Base-by-base conservation (phyloP, 768 basidiomycete genomes). In the Lactarius sanguifluus region DNA sequence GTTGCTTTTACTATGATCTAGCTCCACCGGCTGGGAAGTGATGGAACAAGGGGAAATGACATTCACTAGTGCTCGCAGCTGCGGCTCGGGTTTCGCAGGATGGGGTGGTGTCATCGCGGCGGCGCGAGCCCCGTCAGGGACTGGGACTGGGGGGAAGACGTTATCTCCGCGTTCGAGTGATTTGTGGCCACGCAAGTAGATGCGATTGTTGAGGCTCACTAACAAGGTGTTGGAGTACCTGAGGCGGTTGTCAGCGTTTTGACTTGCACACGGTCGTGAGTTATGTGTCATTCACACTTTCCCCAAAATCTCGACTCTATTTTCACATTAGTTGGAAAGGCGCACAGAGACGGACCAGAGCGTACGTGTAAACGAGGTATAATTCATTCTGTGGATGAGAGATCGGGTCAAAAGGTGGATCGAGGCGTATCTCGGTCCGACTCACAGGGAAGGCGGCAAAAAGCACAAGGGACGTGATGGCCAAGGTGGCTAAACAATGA, bases 171-270 rank as follows among this genome's bases (percentile, higher is more conserved):
- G 0, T 47, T 12, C 45, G 45, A 9, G n/a, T 20, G n/a, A 23
- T 47, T n/a, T n/a, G n/a, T 47, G 45, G n/a, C n/a, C 45, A 23
- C 45, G 45, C 7, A 47, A 23, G 45, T 47, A 47, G 45, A 47
- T 47, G n/a, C 47, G 47, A 47, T 47, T 47, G 47, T 47, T 47
- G n/a, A 47, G 47, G 47, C n/a, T 47, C 23, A 47, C n/a, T 47
- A 47, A 47, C 4, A 47, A 23, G 47, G 47, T 47, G 47, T 47
- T 47, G 47, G 47, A 47, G n/a, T 47, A 47, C 4, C 47, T 47
- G 47, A 23, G 4, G 1, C 47, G 1, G 4, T 23, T 47, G 3
- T 47, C 47, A 47, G n/a, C 4, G n/a, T 10, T 47, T 47, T 47
- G 45, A n/a, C 12, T 47, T 12, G n/a, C 4, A 10, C 1, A 5